Evolutionary conservation across 345 rosid genomes (phyloP).

Genomic region (Jatropha curcas): DNA sequence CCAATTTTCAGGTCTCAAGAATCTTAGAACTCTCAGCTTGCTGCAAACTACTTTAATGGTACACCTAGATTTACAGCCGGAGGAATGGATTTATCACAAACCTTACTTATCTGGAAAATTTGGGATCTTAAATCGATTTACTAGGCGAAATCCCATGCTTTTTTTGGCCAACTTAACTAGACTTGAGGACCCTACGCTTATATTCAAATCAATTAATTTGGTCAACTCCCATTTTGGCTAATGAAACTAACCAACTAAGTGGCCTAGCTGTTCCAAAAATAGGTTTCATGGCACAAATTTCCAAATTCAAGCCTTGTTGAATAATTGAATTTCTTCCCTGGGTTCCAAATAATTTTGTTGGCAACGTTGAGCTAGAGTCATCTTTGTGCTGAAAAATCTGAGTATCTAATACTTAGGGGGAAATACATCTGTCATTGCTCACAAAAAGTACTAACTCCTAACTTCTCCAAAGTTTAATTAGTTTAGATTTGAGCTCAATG

Average conservation of each 20-base stretch:
- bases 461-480: rapidly evolving
- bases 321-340: no score
- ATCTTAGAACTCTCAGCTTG: no score
- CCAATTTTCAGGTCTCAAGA: no score
- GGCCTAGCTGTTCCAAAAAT: not conserved
- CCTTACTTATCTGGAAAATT: no score
- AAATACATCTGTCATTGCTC: conserved; percentile 15
- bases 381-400: not conserved
- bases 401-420: not conserved
- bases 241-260: conserved; percentile 11
- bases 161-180: conserved; percentile 1
- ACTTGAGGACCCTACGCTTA: not conserved
- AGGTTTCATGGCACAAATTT: not conserved
- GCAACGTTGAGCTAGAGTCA: conserved; percentile 2
- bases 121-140: no score
- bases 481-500: conserved; percentile 15
- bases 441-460: not conserved
- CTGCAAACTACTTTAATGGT: no score
- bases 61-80: no score
- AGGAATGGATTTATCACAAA: no score
- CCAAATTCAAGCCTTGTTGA: not conserved
- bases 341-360: conserved; percentile 22
- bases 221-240: conserved; percentile 11
- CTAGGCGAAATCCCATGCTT: not conserved
- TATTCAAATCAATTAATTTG: not conserved